Conservation (phyloP, 306 rosid species). For the Potentilla sterilis region DNA sequence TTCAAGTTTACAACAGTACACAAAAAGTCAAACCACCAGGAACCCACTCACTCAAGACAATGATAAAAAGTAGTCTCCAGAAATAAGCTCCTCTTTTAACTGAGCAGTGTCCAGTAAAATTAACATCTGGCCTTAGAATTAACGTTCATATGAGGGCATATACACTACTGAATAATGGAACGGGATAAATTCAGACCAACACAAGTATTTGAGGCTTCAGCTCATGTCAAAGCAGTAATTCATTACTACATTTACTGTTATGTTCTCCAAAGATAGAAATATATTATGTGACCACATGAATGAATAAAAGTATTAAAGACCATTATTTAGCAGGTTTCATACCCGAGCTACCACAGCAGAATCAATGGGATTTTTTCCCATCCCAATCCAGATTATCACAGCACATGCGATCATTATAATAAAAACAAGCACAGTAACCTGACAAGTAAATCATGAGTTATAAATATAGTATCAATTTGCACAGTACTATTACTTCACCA, state of each 20-base stretch:
- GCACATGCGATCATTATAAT: conserved; percentile 62
- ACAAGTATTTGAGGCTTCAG: not conserved
- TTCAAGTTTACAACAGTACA: not conserved
- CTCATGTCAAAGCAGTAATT: not conserved
- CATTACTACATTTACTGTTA: not conserved
- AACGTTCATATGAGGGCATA: not conserved
- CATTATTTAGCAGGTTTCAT: conserved; percentile 22
- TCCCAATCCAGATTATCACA: conserved; percentile 75
- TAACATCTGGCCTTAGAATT: not conserved
- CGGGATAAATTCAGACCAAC: not conserved
- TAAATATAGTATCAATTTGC: conserved; percentile 4
- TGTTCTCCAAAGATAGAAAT: not conserved
- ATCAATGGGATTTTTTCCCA: conserved; percentile 64
- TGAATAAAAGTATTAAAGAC: conserved; percentile 11
- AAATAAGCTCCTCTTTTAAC: not conserved
- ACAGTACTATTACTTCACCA: not conserved
- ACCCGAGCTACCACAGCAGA: conserved; percentile 77
- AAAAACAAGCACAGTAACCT: conserved; percentile 62
- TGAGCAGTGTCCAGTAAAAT: not conserved
- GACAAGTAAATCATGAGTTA: conserved; percentile 35
- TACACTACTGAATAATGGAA: not conserved
- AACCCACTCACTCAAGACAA: not conserved
- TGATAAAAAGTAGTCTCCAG: not conserved
- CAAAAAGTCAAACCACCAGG: not conserved
- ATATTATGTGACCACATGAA: conserved; percentile 17